Conservation (phyloP, 768 basidiomycete species). For the Paxillus involutus region DNA sequence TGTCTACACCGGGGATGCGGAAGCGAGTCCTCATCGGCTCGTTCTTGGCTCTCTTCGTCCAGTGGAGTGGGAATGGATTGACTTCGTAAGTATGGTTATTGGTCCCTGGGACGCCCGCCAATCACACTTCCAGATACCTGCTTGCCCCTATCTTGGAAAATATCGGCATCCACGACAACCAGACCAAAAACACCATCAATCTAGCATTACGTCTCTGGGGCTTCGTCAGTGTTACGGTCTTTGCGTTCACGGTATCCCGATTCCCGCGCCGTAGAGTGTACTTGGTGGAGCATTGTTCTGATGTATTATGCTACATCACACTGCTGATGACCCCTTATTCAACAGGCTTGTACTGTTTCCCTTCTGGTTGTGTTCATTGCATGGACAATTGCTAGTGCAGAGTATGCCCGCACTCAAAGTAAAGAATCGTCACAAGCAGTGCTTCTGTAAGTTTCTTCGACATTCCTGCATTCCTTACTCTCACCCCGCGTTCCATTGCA, state of each 20-base stretch:
- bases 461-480: not conserved
- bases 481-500: not conserved
- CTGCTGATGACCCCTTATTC: not conserved
- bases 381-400: slow-evolving; percentile 19
- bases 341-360: slow-evolving; percentile 14
- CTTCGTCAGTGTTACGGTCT: slow-evolving; percentile 2
- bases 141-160: slow-evolving; percentile 12
- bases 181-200: slow-evolving; percentile 15
- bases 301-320: not conserved
- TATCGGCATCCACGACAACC: slow-evolving; percentile 21
- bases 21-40: slow-evolving; percentile 12
- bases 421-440: slow-evolving; percentile 3
- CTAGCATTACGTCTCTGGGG: slow-evolving; percentile 12
- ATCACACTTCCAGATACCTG: slow-evolving; percentile 5
- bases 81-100: not conserved
- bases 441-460: slow-evolving; percentile 6
- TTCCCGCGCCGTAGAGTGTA: slow-evolving; percentile 17
- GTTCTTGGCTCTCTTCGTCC: slow-evolving; percentile 13
- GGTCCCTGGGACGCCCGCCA: not conserved
- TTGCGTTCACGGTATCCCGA: slow-evolving; percentile 6
- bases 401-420: slow-evolving; percentile 15
- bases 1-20: slow-evolving; percentile 15
- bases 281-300: slow-evolving; percentile 7
- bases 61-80: slow-evolving; percentile 15
- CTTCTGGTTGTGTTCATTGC: slow-evolving; percentile 11